A percentile compares a stretch with the other conserved stretches of the same genome.
Evolutionary conservation across 495 filamentous ascomycete species (phyloP).

Genomic region (Penicillium daleae): DNA sequence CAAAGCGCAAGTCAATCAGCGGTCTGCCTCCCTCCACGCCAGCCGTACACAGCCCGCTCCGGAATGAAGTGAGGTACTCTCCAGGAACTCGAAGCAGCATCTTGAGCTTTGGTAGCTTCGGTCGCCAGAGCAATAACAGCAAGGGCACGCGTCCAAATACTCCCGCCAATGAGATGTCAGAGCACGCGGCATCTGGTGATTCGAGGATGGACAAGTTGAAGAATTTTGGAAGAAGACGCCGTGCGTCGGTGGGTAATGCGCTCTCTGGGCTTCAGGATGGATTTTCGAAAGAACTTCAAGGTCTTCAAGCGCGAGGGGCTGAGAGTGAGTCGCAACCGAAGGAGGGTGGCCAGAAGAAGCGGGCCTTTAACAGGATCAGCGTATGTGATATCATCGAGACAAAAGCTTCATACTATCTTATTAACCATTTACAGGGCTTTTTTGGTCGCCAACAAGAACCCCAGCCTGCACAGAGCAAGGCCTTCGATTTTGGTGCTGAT

Average conservation of each 20-base stretch:
- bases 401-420: neutral
- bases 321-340: neutral
- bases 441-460: constrained; percentile 26
- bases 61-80: constrained; percentile 35
- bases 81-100: constrained; percentile 33
- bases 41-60: constrained; percentile 30
- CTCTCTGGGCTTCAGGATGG: constrained; percentile 27
- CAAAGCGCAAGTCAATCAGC: constrained; percentile 30
- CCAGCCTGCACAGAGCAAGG: constrained; percentile 7
- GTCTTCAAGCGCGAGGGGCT: constrained; percentile 16
- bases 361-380: constrained; percentile 24
- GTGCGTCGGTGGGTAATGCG: constrained; percentile 35
- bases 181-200: constrained; percentile 12
- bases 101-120: constrained; percentile 34
- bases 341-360: constrained; percentile 21
- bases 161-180: constrained; percentile 31
- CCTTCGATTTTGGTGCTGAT: neutral
- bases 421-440: constrained; percentile 21
- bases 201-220: constrained; percentile 40
- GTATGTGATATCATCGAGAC: constrained; percentile 15
- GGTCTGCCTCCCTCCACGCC: constrained; percentile 27
- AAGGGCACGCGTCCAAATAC: constrained; percentile 30
- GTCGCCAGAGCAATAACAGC: constrained; percentile 24
- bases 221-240: constrained; percentile 34
- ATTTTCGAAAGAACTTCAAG: constrained; percentile 21